Evolutionary conservation across 768 basidiomycete genomes (phyloP).

Genomic region (Naematelia encephala): DNA sequence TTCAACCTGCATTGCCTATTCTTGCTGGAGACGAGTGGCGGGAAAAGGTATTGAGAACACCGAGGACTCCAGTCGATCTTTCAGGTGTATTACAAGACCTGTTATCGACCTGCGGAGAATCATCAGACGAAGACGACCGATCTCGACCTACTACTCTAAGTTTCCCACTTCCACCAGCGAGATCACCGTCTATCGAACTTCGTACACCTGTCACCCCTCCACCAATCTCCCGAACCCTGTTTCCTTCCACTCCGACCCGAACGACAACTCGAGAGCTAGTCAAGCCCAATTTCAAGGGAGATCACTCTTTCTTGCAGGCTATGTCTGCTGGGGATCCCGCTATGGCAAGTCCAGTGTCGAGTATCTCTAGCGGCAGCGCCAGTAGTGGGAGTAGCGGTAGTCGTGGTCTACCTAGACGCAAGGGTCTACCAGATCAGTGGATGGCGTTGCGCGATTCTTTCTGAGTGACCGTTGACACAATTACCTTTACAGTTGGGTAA

Average conservation of each 20-base stretch:
- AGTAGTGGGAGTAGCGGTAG: not conserved
- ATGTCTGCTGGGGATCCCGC: not conserved
- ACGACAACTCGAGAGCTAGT: not conserved
- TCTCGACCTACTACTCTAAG: too few species aligned
- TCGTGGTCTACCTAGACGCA: not conserved
- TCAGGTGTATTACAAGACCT: not conserved
- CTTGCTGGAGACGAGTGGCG: not conserved
- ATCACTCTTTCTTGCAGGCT: not conserved
- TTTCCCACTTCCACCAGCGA: conserved; percentile 2
- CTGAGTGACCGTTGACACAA: not conserved
- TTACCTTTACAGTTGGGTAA: too few species aligned
- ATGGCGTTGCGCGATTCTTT: not conserved
- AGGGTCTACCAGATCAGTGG: not conserved
- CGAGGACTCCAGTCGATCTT: not conserved
- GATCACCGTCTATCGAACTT: conserved; percentile 1
- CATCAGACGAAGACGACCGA: too few species aligned
- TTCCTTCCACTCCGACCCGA: not conserved
- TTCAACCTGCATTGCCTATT: not conserved
- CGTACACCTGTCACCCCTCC: not conserved
- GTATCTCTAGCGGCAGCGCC: not conserved
- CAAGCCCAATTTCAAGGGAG: not conserved
- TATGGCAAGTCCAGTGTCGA: not conserved
- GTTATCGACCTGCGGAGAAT: not conserved
- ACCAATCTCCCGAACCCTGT: not conserved
- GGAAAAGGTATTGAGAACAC: not conserved